Base-by-base conservation (phyloP, 2,329 filamentous ascomycete species). In the Ascochyta clinopodiicola region DNA sequence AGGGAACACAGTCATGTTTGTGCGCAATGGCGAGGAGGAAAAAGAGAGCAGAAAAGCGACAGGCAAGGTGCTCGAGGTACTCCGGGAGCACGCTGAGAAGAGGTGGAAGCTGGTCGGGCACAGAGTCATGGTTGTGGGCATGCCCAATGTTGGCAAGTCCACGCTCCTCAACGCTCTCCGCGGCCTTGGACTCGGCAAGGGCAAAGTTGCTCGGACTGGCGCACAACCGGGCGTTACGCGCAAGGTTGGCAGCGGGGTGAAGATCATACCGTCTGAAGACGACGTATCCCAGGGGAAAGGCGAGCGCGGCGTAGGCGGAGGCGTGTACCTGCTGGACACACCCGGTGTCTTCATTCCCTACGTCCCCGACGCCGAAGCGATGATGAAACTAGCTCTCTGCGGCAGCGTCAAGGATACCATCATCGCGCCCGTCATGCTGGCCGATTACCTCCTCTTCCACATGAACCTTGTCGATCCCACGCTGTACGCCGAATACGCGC, bases 61-160 rank as follows among this genome's bases (percentile, higher is more conserved):
- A 8, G 36, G 31, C 12, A 72, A 71, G 39, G 69, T 86, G n/a
- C 74, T 85, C 25, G 74, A 80, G 1, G 79, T 80, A 51, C 78
- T 87, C 51, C 82, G 82, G 55, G 69, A 77, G 4, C 79, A 84
- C 58, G 82, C 83, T n/a, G 71, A 77, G 51, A 63, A 62, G 24
- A 73, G 75, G 27, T 80, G 86, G 64, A 85, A 84, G 21, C 78
- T 98, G n/a, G 88, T 90, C 7, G 93, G 92, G n/a, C 84, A 92
- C 64, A 86, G 92, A 44, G 85, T 92, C 52, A 84, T 99, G 74
- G 86, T 98, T 0, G 93, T 98, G 13, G 95, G 95, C 51, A 97
- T 99, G 93, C 95, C 95, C 32, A 99, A 99, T 72, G 91, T 96
- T 0, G 95, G 95, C 32, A 99, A 99, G 78, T 96, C 91, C 42